phyloP scores from a whole-genome alignment of 2,329 filamentous ascomycete genomes.

The Biscogniauxia marginata region DNA sequence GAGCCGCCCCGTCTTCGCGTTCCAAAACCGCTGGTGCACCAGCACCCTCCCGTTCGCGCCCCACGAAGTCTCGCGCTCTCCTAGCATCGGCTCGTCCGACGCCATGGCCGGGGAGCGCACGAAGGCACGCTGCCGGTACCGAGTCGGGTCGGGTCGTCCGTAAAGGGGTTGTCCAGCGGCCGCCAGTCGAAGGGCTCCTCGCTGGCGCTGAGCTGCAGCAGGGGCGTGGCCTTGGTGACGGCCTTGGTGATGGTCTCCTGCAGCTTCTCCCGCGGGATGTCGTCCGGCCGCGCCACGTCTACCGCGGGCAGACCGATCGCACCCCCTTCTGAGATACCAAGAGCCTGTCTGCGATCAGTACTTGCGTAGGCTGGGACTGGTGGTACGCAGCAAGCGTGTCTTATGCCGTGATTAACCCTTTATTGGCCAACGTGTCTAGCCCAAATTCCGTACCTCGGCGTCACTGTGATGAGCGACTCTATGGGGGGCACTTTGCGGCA shows the following conservation, averaged over 20 bases:
- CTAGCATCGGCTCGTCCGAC: slow-evolving; percentile 14
- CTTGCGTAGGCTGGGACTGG: too few relatives aligned
- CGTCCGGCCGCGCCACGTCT: too few relatives aligned
- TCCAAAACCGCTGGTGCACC: slow-evolving; percentile 14
- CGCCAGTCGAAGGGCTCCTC: neutral
- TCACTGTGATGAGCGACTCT: too few relatives aligned
- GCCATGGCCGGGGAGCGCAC: neutral
- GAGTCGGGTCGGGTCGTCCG: neutral
- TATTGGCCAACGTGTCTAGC: too few relatives aligned
- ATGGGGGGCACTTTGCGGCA: too few relatives aligned
- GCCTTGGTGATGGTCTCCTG: neutral
- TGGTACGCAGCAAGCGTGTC: too few relatives aligned
- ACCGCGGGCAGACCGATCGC: too few relatives aligned
- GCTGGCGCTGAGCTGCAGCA: neutral
- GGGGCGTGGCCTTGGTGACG: neutral
- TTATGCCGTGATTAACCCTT: too few relatives aligned
- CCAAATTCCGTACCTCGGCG: too few relatives aligned
- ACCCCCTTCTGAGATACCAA: too few relatives aligned
- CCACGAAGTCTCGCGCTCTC: slow-evolving; percentile 13
- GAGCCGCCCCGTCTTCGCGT: slow-evolving; percentile 7
- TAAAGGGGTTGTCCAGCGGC: neutral
- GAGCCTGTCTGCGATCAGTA: too few relatives aligned
- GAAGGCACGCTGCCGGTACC: neutral
- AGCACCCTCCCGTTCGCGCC: slow-evolving; percentile 16
- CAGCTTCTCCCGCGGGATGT: neutral